Evolutionary conservation across 495 filamentous ascomycete genomes (phyloP).

Genomic region (Neurospora discreta): DNA sequence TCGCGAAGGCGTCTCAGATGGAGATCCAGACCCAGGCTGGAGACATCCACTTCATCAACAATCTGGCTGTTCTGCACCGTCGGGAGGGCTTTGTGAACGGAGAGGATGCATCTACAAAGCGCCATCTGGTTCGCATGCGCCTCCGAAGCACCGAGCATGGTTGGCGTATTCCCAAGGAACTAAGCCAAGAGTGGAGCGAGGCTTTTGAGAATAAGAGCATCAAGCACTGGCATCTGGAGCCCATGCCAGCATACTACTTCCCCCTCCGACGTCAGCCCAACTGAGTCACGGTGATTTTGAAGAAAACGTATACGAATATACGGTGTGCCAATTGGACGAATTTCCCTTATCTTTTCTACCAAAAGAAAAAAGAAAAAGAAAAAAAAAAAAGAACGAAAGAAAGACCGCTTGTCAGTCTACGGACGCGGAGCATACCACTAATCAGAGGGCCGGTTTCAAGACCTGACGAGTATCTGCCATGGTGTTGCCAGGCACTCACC

Average conservation of each 20-base stretch:
- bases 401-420: not conserved
- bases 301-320: not conserved
- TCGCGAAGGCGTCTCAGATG: constrained; percentile 44
- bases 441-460: too few species aligned
- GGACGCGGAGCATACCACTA: not conserved
- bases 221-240: constrained; percentile 40
- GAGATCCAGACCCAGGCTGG: constrained; percentile 45
- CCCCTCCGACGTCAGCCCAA: constrained; percentile 38
- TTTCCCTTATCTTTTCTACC: not conserved
- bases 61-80: constrained; percentile 57
- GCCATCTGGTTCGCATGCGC: constrained; percentile 42
- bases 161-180: constrained; percentile 34
- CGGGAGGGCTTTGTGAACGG: constrained; percentile 50
- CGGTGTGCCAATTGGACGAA: not conserved
- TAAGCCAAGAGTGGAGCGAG: constrained; percentile 31
- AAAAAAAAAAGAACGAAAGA: not conserved
- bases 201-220: constrained; percentile 30
- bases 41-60: constrained; percentile 69
- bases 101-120: constrained; percentile 26
- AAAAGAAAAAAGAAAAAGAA: not conserved
- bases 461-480: not conserved
- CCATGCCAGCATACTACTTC: constrained; percentile 40
- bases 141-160: constrained; percentile 33
- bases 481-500: not conserved
- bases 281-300: constrained; percentile 12